Evolutionary conservation across 2,329 filamentous ascomycete genomes (phyloP), one percentile per base, ranked within the genome.

Genomic region (Cordyceps cateniannulata): DNA sequence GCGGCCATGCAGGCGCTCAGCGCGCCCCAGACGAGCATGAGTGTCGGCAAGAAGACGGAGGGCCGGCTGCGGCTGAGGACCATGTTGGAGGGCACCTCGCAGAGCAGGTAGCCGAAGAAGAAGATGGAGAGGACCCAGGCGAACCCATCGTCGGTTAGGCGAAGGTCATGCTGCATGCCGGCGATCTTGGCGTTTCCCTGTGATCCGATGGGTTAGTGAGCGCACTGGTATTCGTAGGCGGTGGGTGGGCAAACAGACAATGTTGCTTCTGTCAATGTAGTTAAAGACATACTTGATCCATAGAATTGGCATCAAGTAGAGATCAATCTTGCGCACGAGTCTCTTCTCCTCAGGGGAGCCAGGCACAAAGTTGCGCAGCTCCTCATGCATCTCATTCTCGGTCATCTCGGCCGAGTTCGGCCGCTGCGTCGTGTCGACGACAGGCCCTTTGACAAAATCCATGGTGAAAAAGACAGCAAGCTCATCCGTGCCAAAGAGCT

Each of bases 161-260:
- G 62, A 2, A 85, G 70, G 27, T 84, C 81, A 9, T 69, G 66
- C 1, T 65, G 70, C 74, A 85, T 75, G 20, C 82, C 82, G 62
- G 82, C 78, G 58, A 85, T 83, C 48, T 79, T 75, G 2, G 81
- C 82, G 69, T 84, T 84, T 62, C 82, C 87, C 63, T 89, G 27
- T 12, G 3, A 18, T 51, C 69, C 27, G 27, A 25, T 10, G 18
- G 20, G 42, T 45, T 24, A 45, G 42, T 12, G 5, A 22, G 8
- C 5, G 42, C 5, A 9, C 42, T 18, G 27, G 32, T 35, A 12
- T 12, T 42, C 12, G n/a, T 20, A 18, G 42, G 9, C 20, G 3
- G 18, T 27, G 20, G n/a, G 3, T 27, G 32, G 14, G 32, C 6
- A 50, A n/a, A 60, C 66, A 61, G 49, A 69, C 69, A 45, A 70